These are phyloP conservation scores for Monosporascus sp. DNA, from an alignment of 2,329 filamentous ascomycete genomes.

Conservation along the genomic window DNA sequence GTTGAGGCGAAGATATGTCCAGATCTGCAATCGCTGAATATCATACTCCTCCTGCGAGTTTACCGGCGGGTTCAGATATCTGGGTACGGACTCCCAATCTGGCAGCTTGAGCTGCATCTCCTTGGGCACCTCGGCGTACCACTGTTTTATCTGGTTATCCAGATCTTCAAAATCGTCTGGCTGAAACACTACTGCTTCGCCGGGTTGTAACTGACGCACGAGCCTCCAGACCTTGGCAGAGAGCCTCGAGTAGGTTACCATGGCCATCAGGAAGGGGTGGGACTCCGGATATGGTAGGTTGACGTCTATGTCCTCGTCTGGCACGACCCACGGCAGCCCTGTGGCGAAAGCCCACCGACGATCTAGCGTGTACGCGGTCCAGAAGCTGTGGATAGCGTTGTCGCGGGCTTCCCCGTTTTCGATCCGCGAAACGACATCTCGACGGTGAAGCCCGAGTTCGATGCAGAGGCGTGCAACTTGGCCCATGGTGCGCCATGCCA, in stretches of 20 bases:
- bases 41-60: constrained; percentile 53
- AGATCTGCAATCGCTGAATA: constrained; percentile 69
- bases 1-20: constrained; percentile 82
- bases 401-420: constrained; percentile 63
- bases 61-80: constrained; percentile 25
- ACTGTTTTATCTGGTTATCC: constrained; percentile 79
- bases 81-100: constrained; percentile 47
- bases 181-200: constrained; percentile 59
- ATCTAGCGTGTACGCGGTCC: constrained; percentile 82
- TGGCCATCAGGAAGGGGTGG: constrained; percentile 70
- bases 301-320: constrained; percentile 81
- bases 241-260: constrained; percentile 80
- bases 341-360: constrained; percentile 87
- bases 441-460: constrained; percentile 77
- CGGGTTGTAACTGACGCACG: constrained; percentile 62
- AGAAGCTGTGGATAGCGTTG: constrained; percentile 70
- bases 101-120: constrained; percentile 46
- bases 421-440: constrained; percentile 67
- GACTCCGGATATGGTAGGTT: constrained; percentile 67
- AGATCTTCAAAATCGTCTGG: constrained; percentile 73
- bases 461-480: constrained; percentile 75
- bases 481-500: constrained; percentile 84
- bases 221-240: constrained; percentile 84
- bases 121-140: constrained; percentile 73
- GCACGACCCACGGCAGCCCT: constrained; percentile 78